Evolutionary conservation across 345 rosid species (phyloP).

Genomic region (Crucihimalaya himalaica): DNA sequence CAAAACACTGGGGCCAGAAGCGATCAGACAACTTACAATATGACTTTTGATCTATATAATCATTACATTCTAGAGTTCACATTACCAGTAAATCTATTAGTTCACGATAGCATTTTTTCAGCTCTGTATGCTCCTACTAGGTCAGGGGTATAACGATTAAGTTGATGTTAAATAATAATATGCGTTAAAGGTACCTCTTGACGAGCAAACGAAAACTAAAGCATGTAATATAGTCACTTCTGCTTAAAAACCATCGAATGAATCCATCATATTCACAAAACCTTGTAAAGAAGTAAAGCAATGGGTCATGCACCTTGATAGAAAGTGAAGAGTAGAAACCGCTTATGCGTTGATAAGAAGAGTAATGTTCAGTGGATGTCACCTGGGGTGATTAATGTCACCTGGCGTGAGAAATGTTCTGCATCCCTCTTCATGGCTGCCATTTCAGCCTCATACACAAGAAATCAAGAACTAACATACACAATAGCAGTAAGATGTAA

Average conservation of each 20-base stretch:
- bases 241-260: background rate
- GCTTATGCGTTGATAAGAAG: too few species aligned
- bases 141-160: slow-evolving; percentile 38
- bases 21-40: slow-evolving; percentile 16
- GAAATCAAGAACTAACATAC: too few species aligned
- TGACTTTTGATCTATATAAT: slow-evolving; percentile 13
- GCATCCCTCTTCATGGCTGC: too few species aligned
- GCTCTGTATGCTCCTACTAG: slow-evolving; percentile 93
- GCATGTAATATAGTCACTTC: background rate
- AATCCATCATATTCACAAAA: background rate
- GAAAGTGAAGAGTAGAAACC: too few species aligned
- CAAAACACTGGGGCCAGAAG: slow-evolving; percentile 9
- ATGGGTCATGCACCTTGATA: too few species aligned
- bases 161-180: slow-evolving; percentile 24
- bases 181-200: slow-evolving; percentile 13
- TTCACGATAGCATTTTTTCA: slow-evolving; percentile 97
- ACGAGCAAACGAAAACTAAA: background rate
- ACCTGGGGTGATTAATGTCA: too few species aligned
- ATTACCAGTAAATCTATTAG: slow-evolving; percentile 95
- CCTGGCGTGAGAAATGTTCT: too few species aligned
- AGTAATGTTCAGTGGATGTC: too few species aligned
- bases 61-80: slow-evolving; percentile 18
- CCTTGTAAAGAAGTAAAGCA: background rate
- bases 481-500: too few species aligned
- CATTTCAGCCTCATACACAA: too few species aligned